Percentiles rank a stretch among this genome's conserved stretches.
phyloP scores from a whole-genome alignment of 495 filamentous ascomycete genomes.

The Aspergillus conjunctus region DNA sequence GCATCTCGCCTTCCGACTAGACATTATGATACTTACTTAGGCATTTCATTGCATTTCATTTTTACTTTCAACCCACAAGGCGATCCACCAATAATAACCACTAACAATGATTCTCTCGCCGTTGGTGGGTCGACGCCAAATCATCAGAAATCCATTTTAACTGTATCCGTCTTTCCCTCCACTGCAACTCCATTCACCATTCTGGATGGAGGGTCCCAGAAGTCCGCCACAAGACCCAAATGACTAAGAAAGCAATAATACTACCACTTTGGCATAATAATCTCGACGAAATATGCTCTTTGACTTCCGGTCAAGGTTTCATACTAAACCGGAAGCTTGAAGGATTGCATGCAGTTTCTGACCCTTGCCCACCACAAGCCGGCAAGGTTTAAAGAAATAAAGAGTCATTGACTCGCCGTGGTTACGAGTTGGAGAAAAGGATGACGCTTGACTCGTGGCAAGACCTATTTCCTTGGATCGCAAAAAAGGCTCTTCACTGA shows the following conservation, averaged over 20 bases:
- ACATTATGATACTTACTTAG: too few species aligned
- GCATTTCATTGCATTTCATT: too few species aligned
- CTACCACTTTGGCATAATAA: not conserved
- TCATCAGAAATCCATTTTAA: not conserved
- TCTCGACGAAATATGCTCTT: not conserved
- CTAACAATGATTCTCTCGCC: conserved; percentile 15
- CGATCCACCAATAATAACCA: conserved; percentile 6
- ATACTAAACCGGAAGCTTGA: not conserved
- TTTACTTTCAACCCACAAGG: not conserved
- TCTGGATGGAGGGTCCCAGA: not conserved
- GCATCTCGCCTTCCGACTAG: too few species aligned
- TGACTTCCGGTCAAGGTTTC: conserved; percentile 1
- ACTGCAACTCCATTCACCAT: not conserved
- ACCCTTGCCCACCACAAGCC: not conserved
- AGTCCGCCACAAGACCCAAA: not conserved
- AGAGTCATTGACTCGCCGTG: not conserved
- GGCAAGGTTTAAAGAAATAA: not conserved
- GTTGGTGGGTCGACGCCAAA: conserved; percentile 19
- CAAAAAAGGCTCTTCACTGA: conserved; percentile 8
- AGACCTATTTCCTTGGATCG: too few species aligned
- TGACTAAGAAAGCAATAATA: too few species aligned
- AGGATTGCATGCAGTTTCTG: not conserved
- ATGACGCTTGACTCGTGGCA: too few species aligned
- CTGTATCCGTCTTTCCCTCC: not conserved
- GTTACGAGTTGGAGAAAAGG: too few species aligned